Conservation (phyloP, 1,284 basidiomycete genomes). For the Omphalotus olearius region DNA sequence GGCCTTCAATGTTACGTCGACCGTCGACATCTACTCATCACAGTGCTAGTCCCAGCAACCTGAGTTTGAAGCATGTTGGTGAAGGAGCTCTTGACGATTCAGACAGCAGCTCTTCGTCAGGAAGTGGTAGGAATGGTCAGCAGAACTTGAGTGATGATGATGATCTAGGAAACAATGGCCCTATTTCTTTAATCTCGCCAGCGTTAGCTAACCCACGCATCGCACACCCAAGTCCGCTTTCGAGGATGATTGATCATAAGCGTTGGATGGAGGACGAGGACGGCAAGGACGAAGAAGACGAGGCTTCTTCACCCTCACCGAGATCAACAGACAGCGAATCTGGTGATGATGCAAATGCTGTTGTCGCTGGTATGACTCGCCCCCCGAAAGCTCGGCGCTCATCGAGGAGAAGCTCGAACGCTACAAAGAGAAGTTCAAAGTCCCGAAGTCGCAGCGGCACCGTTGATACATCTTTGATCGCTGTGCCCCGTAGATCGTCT, state of each 20-base stretch:
- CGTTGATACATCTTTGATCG: conserved; percentile 7
- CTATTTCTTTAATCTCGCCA: conserved; percentile 27
- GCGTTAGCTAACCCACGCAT: conserved; percentile 29
- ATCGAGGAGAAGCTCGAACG: conserved; percentile 20
- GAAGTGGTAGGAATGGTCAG: conserved; percentile 28
- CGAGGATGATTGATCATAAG: conserved; percentile 47
- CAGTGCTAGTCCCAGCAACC: conserved; percentile 34
- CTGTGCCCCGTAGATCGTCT: conserved; percentile 40
- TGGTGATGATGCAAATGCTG: conserved; percentile 26
- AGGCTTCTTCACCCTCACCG: conserved; percentile 34
- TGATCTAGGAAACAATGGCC: conserved; percentile 25
- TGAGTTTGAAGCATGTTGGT: conserved; percentile 56
- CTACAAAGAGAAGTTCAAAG: conserved; percentile 22
- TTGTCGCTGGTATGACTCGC: conserved; percentile 6
- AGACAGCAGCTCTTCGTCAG: conserved; percentile 46
- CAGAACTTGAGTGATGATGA: conserved; percentile 31
- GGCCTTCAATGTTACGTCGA: conserved; percentile 23
- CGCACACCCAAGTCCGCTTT: conserved; percentile 59
- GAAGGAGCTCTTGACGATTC: conserved; percentile 76
- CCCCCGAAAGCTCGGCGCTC: conserved; percentile 11
- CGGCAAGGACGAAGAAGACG: conserved; percentile 29
- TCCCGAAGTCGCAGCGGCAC: conserved; percentile 57
- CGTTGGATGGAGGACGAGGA: conserved; percentile 47
- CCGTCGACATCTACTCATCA: conserved; percentile 30
- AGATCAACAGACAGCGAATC: conserved; percentile 48